phyloP scores from a whole-genome alignment of 2,329 filamentous ascomycete genomes.

The Neonectria sp. region DNA sequence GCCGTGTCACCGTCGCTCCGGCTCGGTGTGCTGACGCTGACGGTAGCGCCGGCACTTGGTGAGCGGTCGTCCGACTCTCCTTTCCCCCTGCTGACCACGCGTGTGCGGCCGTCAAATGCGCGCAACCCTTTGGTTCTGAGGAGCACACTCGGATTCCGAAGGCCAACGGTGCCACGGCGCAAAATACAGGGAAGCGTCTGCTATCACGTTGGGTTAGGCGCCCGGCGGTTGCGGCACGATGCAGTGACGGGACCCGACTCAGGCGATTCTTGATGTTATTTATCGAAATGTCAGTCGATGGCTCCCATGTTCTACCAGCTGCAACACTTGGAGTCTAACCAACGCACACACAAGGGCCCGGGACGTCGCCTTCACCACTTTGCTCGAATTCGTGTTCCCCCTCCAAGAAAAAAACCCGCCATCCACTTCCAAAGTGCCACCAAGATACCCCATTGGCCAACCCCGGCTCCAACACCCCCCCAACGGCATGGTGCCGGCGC shows the following conservation, averaged over 20 bases:
- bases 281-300: background rate
- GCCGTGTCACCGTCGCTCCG: background rate
- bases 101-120: no score
- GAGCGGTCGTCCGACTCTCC: background rate
- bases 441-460: constrained; percentile 34
- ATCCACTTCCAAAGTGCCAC: constrained; percentile 4
- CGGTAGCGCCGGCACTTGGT: constrained; percentile 1
- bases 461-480: constrained; percentile 17
- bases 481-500: constrained; percentile 45
- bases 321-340: no score
- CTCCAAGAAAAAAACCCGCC: background rate
- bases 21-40: background rate
- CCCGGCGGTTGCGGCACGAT: constrained; percentile 24
- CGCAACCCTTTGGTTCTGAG: background rate
- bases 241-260: constrained; percentile 27
- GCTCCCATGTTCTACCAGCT: no score
- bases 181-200: background rate
- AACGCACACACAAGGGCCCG: no score
- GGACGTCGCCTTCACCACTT: background rate
- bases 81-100: background rate
- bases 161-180: background rate
- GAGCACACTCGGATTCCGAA: background rate
- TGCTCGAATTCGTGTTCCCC: background rate
- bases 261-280: constrained; percentile 33
- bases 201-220: constrained; percentile 13